These are phyloP conservation scores for Suillus subaureus DNA, from an alignment of 768 basidiomycete species.

Conservation along the genomic window DNA sequence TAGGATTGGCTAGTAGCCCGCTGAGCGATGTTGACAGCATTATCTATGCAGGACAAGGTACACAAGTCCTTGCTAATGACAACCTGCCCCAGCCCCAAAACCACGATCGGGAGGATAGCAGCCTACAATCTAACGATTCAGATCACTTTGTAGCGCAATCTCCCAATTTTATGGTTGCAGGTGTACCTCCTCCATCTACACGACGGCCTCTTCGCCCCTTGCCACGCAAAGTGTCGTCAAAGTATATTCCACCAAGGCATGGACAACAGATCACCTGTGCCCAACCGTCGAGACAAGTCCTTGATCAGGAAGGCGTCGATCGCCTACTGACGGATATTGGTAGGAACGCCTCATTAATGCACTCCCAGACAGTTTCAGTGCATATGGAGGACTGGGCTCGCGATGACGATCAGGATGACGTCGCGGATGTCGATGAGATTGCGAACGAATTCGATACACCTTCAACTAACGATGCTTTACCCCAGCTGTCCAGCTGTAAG, in stretches of 20 bases:
- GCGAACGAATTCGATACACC: conserved; percentile 12
- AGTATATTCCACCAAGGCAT: neutral
- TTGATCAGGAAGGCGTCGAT: conserved; percentile 15
- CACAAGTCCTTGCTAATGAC: neutral
- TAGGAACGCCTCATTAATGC: conserved; percentile 15
- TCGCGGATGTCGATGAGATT: conserved; percentile 6
- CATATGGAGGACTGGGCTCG: conserved; percentile 27
- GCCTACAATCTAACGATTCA: neutral
- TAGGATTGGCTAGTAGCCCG: neutral
- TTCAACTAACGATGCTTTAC: conserved; percentile 17
- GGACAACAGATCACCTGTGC: neutral
- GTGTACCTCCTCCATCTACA: neutral
- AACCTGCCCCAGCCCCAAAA: neutral
- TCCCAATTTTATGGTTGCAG: neutral
- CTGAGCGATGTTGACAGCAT: neutral
- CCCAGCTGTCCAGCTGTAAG: conserved; percentile 9
- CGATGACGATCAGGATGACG: conserved; percentile 24
- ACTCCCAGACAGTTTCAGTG: neutral
- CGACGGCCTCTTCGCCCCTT: conserved; percentile 21
- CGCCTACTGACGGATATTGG: conserved; percentile 22
- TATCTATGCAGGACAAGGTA: neutral
- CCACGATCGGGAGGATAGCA: neutral
- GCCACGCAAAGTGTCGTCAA: conserved; percentile 18
- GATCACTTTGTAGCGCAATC: neutral
- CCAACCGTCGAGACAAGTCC: neutral